phyloP scores from a whole-genome alignment of 1,284 basidiomycete genomes.

The Sparassis latifolia region DNA sequence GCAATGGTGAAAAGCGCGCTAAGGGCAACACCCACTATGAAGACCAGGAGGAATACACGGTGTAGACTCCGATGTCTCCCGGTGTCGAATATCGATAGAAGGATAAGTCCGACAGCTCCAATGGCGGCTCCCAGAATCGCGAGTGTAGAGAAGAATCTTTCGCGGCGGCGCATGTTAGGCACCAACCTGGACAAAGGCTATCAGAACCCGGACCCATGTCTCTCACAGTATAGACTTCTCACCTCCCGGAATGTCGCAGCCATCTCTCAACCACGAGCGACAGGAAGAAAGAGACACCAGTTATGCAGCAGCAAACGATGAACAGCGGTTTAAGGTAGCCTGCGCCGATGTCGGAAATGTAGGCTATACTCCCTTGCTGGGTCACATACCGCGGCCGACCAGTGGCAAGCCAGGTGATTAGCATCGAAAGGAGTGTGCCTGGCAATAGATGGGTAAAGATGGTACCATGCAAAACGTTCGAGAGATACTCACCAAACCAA shows the following conservation, averaged over 20 bases:
- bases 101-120: slow-evolving; percentile 35
- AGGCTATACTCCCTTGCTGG: slow-evolving; percentile 51
- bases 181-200: slow-evolving; percentile 37
- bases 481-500: slow-evolving; percentile 49
- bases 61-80: slow-evolving; percentile 44
- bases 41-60: slow-evolving; percentile 52
- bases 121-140: slow-evolving; percentile 55
- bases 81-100: slow-evolving; percentile 66
- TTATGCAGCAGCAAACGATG: slow-evolving; percentile 52
- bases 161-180: slow-evolving; percentile 49
- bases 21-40: slow-evolving; percentile 52
- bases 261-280: slow-evolving; percentile 54
- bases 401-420: slow-evolving; percentile 55
- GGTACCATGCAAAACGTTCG: background rate
- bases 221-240: slow-evolving; percentile 4
- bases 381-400: slow-evolving; percentile 44
- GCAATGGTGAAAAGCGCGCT: slow-evolving; percentile 65
- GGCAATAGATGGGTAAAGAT: background rate
- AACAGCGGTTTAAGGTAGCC: slow-evolving; percentile 68
- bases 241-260: slow-evolving; percentile 58
- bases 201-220: background rate
- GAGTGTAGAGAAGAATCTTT: slow-evolving; percentile 45
- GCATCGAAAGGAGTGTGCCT: slow-evolving; percentile 58
- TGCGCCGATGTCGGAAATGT: slow-evolving; percentile 72
- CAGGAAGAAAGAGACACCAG: slow-evolving; percentile 53